Evolutionary conservation across 257 asterid genomes (phyloP).

Genomic region (Nicotiana sylvestris): DNA sequence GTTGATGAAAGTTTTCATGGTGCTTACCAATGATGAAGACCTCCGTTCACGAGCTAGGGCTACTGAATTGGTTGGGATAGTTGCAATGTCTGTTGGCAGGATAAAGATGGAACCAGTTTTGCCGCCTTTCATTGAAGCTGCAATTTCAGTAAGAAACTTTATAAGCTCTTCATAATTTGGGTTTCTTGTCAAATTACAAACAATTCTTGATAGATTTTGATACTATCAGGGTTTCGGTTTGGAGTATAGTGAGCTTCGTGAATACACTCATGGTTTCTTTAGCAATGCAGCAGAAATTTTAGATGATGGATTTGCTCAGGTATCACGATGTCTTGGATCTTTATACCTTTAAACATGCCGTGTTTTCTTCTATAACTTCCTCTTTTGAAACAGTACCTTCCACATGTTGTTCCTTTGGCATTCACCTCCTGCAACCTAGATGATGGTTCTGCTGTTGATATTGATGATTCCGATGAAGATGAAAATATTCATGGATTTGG

Average conservation of each 20-base stretch:
- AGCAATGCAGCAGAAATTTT: constrained; percentile 88
- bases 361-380: constrained; percentile 18
- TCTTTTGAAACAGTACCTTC: constrained; percentile 73
- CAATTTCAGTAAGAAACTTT: constrained; percentile 61
- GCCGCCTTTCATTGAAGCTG: constrained; percentile 90
- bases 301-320: constrained; percentile 90
- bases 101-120: constrained; percentile 80
- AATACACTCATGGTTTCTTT: constrained; percentile 97
- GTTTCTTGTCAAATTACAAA: not conserved
- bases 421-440: constrained; percentile 95
- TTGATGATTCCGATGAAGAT: constrained; percentile 85
- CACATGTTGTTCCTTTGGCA: constrained; percentile 83
- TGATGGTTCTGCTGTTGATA: constrained; percentile 96
- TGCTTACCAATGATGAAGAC: constrained; percentile 93
- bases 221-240: constrained; percentile 74
- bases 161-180: constrained; percentile 15
- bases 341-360: constrained; percentile 8
- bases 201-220: constrained; percentile 20
- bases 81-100: constrained; percentile 95
- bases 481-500: constrained; percentile 76
- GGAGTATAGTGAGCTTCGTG: constrained; percentile 97
- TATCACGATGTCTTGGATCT: constrained; percentile 27
- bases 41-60: constrained; percentile 97
- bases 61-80: constrained; percentile 93
- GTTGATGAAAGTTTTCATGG: constrained; percentile 91